Evolutionary conservation across 305 asterid species (phyloP).

Genomic region (Andrographis paniculata): DNA sequence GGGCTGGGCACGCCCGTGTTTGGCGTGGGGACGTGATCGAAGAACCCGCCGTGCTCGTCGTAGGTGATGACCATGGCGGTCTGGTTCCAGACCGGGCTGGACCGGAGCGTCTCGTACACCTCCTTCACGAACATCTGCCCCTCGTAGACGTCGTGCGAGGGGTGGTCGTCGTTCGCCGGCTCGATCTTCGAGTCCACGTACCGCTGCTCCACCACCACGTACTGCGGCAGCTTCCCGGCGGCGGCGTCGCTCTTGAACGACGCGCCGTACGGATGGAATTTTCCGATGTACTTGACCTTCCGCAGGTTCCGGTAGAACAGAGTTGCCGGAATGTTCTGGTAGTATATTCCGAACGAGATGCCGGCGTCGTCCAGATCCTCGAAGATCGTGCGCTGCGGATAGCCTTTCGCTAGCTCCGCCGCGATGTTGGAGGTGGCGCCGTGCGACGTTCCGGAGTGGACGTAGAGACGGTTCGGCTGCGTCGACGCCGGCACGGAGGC

Average conservation of each 20-base stretch:
- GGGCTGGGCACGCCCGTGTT: slow-evolving; percentile 71
- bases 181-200: slow-evolving; percentile 52
- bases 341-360: slow-evolving; percentile 59
- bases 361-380: slow-evolving; percentile 58
- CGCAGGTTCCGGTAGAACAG: slow-evolving; percentile 54
- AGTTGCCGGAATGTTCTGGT: slow-evolving; percentile 73
- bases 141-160: slow-evolving; percentile 78
- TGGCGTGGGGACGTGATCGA: slow-evolving; percentile 68
- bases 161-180: slow-evolving; percentile 86
- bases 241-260: slow-evolving; percentile 53
- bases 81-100: slow-evolving; percentile 79
- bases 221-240: slow-evolving; percentile 51
- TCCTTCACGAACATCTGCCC: slow-evolving; percentile 87
- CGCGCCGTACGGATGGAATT: slow-evolving; percentile 44
- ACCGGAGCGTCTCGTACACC: slow-evolving; percentile 72
- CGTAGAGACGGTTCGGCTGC: slow-evolving; percentile 85
- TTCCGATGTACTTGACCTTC: slow-evolving; percentile 47
- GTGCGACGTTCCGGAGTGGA: slow-evolving; percentile 87
- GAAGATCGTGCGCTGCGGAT: slow-evolving; percentile 79
- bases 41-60: slow-evolving; percentile 86
- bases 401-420: slow-evolving; percentile 46
- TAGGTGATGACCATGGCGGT: slow-evolving; percentile 63
- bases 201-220: slow-evolving; percentile 83
- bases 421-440: slow-evolving; percentile 79
- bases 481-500: slow-evolving; percentile 89